Evolutionary conservation across 805 yeast species (phyloP).

Genomic region (Teunomyces stri): DNA sequence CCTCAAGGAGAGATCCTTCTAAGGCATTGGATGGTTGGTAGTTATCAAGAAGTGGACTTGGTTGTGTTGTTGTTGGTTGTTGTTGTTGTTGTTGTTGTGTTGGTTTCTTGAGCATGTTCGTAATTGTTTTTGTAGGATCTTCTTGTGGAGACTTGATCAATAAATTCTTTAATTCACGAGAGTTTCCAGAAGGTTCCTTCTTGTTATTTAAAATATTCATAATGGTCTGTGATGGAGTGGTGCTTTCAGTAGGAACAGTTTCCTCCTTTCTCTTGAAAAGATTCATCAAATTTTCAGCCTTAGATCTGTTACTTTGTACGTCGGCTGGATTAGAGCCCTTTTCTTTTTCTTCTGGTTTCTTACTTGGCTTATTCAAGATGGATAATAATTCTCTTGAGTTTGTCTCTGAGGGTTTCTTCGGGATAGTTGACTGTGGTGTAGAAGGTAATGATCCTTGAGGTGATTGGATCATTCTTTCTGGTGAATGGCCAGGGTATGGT

Average conservation of each 20-base stretch:
- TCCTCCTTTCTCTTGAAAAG: conserved; percentile 21
- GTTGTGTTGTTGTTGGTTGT: neutral
- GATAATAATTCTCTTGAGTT: conserved; percentile 45
- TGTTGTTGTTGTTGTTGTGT: neutral
- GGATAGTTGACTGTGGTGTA: conserved; percentile 38
- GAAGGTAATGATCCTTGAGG: neutral
- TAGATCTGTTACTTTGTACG: conserved; percentile 25
- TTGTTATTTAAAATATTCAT: conserved; percentile 8
- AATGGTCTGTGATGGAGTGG: conserved; percentile 5
- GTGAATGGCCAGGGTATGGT: conserved; percentile 1
- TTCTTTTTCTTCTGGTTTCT: conserved; percentile 8
- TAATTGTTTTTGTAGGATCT: conserved; percentile 33
- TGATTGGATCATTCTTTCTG: neutral
- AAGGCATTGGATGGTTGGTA: conserved; percentile 25
- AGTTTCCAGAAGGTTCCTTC: conserved; percentile 5
- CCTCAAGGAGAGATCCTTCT: conserved; percentile 19
- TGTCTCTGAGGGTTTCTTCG: conserved; percentile 27
- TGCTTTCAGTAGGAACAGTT: neutral
- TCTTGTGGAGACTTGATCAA: conserved; percentile 52
- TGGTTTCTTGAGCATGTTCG: neutral
- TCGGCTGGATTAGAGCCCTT: conserved; percentile 10
- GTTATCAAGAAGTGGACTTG: neutral
- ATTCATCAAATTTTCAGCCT: conserved; percentile 29
- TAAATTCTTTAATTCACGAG: conserved; percentile 47
- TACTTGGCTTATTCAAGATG: conserved; percentile 31